phyloP scores from a whole-genome alignment of 2,329 filamentous ascomycete species.

The Sclerotinia nivalis region DNA sequence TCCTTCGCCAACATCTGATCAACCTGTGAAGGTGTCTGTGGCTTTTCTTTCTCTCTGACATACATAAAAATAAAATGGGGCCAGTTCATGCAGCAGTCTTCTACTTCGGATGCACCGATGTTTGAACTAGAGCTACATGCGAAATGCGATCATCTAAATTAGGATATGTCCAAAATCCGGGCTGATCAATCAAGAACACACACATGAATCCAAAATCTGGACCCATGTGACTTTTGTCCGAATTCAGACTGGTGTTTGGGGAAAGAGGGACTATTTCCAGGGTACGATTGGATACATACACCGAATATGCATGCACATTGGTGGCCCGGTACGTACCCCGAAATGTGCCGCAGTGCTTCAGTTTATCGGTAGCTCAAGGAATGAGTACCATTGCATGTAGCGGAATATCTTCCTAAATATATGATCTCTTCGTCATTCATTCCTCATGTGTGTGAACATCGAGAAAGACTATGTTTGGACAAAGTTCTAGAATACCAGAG shows the following conservation, averaged over 20 bases:
- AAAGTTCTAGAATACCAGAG: too few relatives aligned
- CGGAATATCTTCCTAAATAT: too few relatives aligned
- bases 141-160: not conserved
- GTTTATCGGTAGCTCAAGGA: not conserved
- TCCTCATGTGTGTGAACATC: too few relatives aligned
- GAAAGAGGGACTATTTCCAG: not conserved
- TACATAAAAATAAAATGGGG: constrained; percentile 5
- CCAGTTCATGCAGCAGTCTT: constrained; percentile 14
- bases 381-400: not conserved
- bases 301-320: not conserved
- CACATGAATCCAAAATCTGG: not conserved
- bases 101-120: constrained; percentile 15
- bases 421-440: too few relatives aligned
- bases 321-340: not conserved
- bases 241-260: not conserved
- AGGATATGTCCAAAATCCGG: not conserved
- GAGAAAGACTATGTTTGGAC: too few relatives aligned
- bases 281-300: not conserved
- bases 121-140: constrained; percentile 17
- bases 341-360: too few relatives aligned
- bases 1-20: not conserved
- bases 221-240: not conserved
- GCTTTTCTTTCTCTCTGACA: not conserved
- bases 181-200: not conserved
- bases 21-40: constrained; percentile 9